Evolutionary conservation across 202 grass and related monocot genomes (phyloP), one percentile per base, ranked within the genome.

Genomic region (Carex sylvatica): DNA sequence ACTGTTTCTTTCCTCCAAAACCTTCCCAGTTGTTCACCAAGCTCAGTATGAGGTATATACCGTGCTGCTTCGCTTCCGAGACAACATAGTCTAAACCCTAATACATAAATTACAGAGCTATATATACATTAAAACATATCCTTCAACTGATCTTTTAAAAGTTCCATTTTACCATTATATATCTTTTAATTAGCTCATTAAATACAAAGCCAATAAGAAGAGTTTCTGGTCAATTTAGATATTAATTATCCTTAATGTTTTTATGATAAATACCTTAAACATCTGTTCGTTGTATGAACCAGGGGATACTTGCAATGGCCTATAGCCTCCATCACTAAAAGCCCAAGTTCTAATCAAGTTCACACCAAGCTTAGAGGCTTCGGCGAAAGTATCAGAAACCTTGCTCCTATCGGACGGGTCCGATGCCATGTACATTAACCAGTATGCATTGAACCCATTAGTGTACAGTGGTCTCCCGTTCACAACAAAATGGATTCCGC

Each of bases 361-460:
- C 20, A 89, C 90, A 53, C 90, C 90, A 83, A 92, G 74, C 28
- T 80, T 53, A 16, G 90, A 83, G 23, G 91, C 94, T 58, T 89
- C 84, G 2, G 75, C 69, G 38, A 90, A 87, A 33, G 68, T 56
- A 23, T 11, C 83, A 19, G 80, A 4, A 55, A 90, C 86, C 74
- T 97, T 94, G 77, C 73, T 78, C 80, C 90, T 84, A 84, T 89
- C 90, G 24, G 16, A 80, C 2, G 91, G 78, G 53, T 89, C 79
- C 1, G 88, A 89, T 2, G 85, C 88, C 88, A 94, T 85, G 85
- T 87, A 91, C 94, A 94, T 94, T 33, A 97, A 79, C 94, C 90
- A 94, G 85, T 94, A 94, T 56, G 90, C 91, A 83, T 92, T 92
- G 92, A 92, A 94, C 13, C 92, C 94, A 58, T 94, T 85, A 42